phyloP scores from a whole-genome alignment of 768 basidiomycete genomes.

The Suillus tomentosus region DNA sequence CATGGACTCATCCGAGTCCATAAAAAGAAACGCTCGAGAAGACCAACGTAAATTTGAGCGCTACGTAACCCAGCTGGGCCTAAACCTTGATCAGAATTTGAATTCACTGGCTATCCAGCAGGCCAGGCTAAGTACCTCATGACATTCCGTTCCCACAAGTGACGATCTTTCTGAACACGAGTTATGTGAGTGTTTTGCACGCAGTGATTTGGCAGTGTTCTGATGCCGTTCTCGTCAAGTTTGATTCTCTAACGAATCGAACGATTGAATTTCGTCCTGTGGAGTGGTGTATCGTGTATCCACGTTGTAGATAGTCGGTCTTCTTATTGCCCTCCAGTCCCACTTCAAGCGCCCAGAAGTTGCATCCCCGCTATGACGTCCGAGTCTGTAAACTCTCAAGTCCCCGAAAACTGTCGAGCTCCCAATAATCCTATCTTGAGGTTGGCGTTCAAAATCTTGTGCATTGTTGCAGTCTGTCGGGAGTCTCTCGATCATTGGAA shows the following conservation, averaged over 20 bases:
- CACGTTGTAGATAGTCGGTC: not conserved
- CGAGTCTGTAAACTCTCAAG: not conserved
- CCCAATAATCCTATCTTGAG: not conserved
- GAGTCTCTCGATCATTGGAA: conserved; percentile 2
- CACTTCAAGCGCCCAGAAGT: not conserved
- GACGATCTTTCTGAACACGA: not conserved
- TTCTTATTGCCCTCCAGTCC: not conserved
- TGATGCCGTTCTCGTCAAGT: no score
- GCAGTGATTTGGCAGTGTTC: not conserved
- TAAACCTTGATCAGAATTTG: not conserved
- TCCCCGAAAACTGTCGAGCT: not conserved
- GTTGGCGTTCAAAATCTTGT: not conserved
- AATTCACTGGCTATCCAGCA: not conserved
- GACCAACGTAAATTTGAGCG: not conserved
- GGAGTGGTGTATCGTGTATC: not conserved
- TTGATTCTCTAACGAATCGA: not conserved
- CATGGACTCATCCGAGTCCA: no score
- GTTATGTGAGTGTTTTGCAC: not conserved
- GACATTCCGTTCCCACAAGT: not conserved
- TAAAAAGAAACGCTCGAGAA: not conserved
- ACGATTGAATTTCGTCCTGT: not conserved
- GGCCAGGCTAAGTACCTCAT: not conserved
- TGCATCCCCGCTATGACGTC: not conserved
- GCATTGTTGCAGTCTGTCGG: conserved; percentile 1
- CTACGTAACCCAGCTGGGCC: not conserved